Percentiles rank a stretch among this genome's conserved stretches.
Evolutionary conservation across 75 land plant genomes (phyloP).

Genomic region (Pinus albicaulis): DNA sequence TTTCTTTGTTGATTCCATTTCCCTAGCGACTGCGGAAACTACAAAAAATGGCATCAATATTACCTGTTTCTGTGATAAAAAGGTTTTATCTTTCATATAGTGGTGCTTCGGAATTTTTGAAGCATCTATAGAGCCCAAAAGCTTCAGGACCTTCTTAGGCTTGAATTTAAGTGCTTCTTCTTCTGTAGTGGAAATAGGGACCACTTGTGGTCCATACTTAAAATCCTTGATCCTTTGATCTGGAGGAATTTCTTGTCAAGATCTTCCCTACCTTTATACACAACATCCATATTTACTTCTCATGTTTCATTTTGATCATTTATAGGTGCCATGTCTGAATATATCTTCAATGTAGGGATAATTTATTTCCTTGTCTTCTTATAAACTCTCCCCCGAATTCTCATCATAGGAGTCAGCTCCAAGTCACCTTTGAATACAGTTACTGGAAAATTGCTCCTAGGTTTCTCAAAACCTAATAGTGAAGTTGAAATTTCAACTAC

Average conservation of each 20-base stretch:
- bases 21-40: slow-evolving; percentile 87
- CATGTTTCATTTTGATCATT: slow-evolving; percentile 71
- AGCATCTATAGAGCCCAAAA: slow-evolving; percentile 76
- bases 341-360: slow-evolving; percentile 82
- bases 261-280: slow-evolving; percentile 77
- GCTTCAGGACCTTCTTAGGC: slow-evolving; percentile 82
- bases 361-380: slow-evolving; percentile 85
- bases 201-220: slow-evolving; percentile 85
- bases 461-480: slow-evolving; percentile 67
- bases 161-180: slow-evolving; percentile 81
- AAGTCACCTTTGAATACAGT: slow-evolving; percentile 89
- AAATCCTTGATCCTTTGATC: slow-evolving; percentile 88
- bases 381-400: slow-evolving; percentile 95
- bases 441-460: slow-evolving; percentile 73
- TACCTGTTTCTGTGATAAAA: slow-evolving; percentile 90
- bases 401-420: slow-evolving; percentile 75
- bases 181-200: slow-evolving; percentile 75
- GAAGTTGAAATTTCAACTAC: slow-evolving; percentile 63
- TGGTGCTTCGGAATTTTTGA: slow-evolving; percentile 72
- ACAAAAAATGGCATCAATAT: no score
- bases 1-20: slow-evolving; percentile 72
- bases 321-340: slow-evolving; percentile 76
- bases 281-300: slow-evolving; percentile 84
- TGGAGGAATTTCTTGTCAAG: slow-evolving; percentile 72
- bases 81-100: slow-evolving; percentile 18